Base-by-base conservation (phyloP, 164 flowering plant species). In the Vitis amurensis region DNA sequence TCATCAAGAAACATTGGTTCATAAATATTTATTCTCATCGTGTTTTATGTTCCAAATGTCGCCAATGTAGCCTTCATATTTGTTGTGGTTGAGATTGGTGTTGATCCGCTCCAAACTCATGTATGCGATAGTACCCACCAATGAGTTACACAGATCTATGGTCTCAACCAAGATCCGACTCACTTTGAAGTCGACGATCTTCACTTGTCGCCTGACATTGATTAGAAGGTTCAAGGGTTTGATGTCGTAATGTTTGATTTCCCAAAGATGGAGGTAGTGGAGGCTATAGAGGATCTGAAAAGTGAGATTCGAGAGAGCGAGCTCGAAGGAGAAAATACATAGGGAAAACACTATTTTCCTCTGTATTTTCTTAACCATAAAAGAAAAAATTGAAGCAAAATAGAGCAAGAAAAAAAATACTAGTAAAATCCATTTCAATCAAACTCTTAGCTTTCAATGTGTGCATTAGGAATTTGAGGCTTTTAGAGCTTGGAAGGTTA, bases 61-160 rank as follows among this genome's bases (percentile, higher is more conserved):
- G 0, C 94, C 94, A 2, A 23, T 0, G 0, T 23, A 23, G 27
- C 27, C 27, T 23, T 23, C 2, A 2, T 23, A 23, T 23, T 23
- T 70, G 0, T 97, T 96, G 8, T 90, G 87, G 51, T 91, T 91
- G 55, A 88, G 79, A 77, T 93, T 94, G 4, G 98, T 89, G 62
- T 94, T 87, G 71, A 93, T 89, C 68, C 95, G 58, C 68, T 93
- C 97, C 0, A 93, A 95, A 50, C 95, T 91, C 98, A 91, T 93
- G 71, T 91, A 93, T 4, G 98, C 97, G 30, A 89, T 87, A 4
- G 97, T 93, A 14, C 98, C 95, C 0, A 90, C 93, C 5, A 91
- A 80, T 0, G 95, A 88, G 64, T 90, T 83, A 68, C 98, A 93
- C 0, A 88, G 87, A 74, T 89, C 97, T 89, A 93, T 88, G 12